A percentile compares a stretch with the other conserved stretches of the same genome.
These are phyloP conservation scores for Gonapodya sp. DNA, from an alignment of 192 early-diverging fungal species.

Conservation along the genomic window DNA sequence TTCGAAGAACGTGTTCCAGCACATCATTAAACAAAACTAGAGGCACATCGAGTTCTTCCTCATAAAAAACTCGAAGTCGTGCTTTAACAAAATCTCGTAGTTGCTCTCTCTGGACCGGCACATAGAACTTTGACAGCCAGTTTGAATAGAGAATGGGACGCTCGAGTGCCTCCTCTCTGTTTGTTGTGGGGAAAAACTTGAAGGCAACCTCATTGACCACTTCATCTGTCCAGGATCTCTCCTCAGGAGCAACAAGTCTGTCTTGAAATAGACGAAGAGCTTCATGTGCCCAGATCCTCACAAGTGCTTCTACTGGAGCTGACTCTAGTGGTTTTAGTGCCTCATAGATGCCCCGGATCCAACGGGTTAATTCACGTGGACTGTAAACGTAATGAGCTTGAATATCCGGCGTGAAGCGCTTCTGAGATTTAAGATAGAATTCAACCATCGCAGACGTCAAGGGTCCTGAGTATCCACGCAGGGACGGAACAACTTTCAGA, in stretches of 20 bases:
- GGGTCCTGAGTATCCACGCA: slow-evolving; percentile 83
- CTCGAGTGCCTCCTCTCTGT: slow-evolving; percentile 55
- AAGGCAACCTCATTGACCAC: slow-evolving; percentile 71
- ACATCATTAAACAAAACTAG: slow-evolving; percentile 97
- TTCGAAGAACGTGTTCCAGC: slow-evolving; percentile 92
- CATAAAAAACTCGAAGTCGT: slow-evolving; percentile 94
- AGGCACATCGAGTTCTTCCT: slow-evolving; percentile 97
- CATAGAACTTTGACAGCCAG: slow-evolving; percentile 91
- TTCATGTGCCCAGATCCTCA: slow-evolving; percentile 98
- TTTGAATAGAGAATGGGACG: slow-evolving; percentile 96
- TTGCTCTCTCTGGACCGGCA: slow-evolving; percentile 76
- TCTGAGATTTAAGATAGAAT: slow-evolving; percentile 83
- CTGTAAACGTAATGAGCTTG: slow-evolving; percentile 99
- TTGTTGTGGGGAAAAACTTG: slow-evolving; percentile 79
- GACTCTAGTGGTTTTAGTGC: slow-evolving; percentile 78
- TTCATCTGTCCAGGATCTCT: slow-evolving; percentile 86
- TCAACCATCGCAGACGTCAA: slow-evolving; percentile 96
- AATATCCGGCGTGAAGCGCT: slow-evolving; percentile 89
- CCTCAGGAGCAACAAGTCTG: slow-evolving; percentile 78
- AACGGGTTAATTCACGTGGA: slow-evolving; percentile 97
- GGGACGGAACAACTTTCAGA: slow-evolving; percentile 82
- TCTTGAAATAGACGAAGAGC: slow-evolving; percentile 96
- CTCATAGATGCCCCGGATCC: slow-evolving; percentile 96
- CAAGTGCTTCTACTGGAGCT: slow-evolving; percentile 69
- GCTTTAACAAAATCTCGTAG: slow-evolving; percentile 88